Percentiles rank a stretch among this genome's conserved stretches.
phyloP scores from a whole-genome alignment of 345 rosid genomes.

The Populus deltoides region DNA sequence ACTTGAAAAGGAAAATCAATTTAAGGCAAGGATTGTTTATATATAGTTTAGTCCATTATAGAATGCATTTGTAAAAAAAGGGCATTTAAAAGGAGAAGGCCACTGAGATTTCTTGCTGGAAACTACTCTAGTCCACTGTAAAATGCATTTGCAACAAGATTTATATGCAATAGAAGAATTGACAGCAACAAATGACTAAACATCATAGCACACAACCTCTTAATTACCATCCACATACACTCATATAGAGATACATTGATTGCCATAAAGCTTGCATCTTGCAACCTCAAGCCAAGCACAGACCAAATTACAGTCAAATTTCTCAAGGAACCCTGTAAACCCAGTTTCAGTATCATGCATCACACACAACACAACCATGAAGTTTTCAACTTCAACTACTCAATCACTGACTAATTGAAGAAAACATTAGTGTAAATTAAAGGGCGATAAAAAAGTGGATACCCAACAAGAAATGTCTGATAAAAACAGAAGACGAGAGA shows the following conservation, averaged over 20 bases:
- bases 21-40: too few relatives aligned
- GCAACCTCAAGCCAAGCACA: not conserved
- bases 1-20: too few relatives aligned
- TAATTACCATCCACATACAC: not conserved
- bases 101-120: constrained; percentile 45
- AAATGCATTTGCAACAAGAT: constrained; percentile 76
- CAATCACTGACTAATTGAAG: too few relatives aligned
- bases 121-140: constrained; percentile 73
- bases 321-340: not conserved
- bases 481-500: not conserved
- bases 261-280: not conserved
- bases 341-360: not conserved
- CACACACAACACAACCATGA: not conserved
- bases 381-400: not conserved
- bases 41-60: too few relatives aligned
- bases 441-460: too few relatives aligned
- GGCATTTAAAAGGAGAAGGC: constrained; percentile 59
- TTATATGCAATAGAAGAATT: constrained; percentile 50
- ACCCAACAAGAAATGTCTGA: too few relatives aligned
- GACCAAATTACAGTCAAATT: not conserved
- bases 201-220: not conserved
- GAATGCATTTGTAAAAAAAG: constrained; percentile 22
- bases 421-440: too few relatives aligned
- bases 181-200: not conserved
- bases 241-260: not conserved